phyloP scores from a whole-genome alignment of 176 grass and related monocot species.

The Cocos nucifera region DNA sequence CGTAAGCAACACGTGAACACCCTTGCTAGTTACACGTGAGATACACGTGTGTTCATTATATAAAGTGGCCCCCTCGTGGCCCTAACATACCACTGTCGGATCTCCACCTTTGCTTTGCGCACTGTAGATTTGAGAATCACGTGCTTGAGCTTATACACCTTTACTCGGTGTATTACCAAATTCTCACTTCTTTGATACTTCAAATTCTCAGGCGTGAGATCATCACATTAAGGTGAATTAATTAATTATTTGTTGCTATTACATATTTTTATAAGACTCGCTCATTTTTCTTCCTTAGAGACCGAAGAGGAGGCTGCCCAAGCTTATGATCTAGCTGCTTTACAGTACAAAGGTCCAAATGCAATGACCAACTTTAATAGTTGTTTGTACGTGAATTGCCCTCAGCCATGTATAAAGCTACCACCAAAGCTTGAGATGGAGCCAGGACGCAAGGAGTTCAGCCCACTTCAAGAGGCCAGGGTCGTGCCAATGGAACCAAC shows the following conservation, averaged over 20 bases:
- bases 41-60: background rate
- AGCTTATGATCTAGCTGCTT: conserved; percentile 21
- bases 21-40: background rate
- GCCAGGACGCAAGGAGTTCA: background rate
- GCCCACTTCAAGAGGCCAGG: background rate
- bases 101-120: background rate
- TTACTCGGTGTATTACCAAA: no score
- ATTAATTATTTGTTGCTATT: no score
- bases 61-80: background rate
- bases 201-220: no score
- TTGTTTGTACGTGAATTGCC: conserved; percentile 10
- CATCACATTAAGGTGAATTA: no score
- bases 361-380: conserved; percentile 24
- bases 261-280: no score
- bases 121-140: no score
- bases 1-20: no score
- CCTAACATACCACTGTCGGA: background rate
- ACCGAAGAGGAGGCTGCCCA: conserved; percentile 26
- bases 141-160: no score
- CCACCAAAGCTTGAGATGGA: no score
- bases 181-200: no score
- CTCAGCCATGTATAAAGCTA: conserved; percentile 15
- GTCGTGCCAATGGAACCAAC: conserved; percentile 1
- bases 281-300: background rate
- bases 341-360: conserved; percentile 12